Percentiles rank a stretch among this genome's conserved stretches.
Conservation (phyloP, 2,329 filamentous ascomycete genomes). For the Xylariaceae sp. region DNA sequence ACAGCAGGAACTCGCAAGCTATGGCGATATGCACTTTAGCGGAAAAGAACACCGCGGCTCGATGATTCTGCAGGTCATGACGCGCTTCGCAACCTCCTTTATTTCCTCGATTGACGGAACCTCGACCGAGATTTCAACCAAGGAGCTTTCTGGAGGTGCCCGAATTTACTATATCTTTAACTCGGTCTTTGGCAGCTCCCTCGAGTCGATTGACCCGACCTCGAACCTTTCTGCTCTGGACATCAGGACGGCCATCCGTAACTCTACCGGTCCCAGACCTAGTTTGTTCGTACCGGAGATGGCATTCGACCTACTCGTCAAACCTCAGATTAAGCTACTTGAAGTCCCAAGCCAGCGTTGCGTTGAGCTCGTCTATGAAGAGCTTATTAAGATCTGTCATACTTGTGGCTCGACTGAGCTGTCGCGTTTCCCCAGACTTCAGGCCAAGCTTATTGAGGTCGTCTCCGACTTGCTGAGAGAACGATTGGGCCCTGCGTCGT, state of each 20-base stretch:
- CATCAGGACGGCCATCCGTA: slow-evolving; percentile 94
- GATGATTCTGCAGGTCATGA: slow-evolving; percentile 95
- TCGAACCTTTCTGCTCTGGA: slow-evolving; percentile 91
- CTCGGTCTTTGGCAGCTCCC: slow-evolving; percentile 92
- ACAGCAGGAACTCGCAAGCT: slow-evolving; percentile 95
- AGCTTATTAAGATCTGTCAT: slow-evolving; percentile 98
- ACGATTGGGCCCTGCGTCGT: slow-evolving; percentile 80
- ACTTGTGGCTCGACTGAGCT: slow-evolving; percentile 95
- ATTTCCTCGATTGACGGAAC: slow-evolving; percentile 98
- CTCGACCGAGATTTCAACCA: slow-evolving; percentile 96
- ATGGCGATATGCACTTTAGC: slow-evolving; percentile 95
- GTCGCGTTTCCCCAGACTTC: slow-evolving; percentile 82
- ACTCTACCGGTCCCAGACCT: slow-evolving; percentile 91
- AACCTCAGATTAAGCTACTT: slow-evolving; percentile 95
- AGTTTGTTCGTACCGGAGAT: slow-evolving; percentile 97
- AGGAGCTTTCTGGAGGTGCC: slow-evolving; percentile 90
- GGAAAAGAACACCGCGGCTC: slow-evolving; percentile 95
- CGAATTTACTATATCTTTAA: slow-evolving; percentile 99
- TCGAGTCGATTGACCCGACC: slow-evolving; percentile 94
- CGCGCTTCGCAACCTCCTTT: slow-evolving; percentile 93
- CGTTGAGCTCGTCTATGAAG: slow-evolving; percentile 96
- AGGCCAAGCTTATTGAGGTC: slow-evolving; percentile 96
- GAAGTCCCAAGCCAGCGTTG: slow-evolving; percentile 94
- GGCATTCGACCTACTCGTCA: slow-evolving; percentile 94
- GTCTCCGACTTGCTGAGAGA: slow-evolving; percentile 94